Base-by-base conservation (phyloP, 2,329 filamentous ascomycete genomes). In the Gliomastix tumulicola region DNA sequence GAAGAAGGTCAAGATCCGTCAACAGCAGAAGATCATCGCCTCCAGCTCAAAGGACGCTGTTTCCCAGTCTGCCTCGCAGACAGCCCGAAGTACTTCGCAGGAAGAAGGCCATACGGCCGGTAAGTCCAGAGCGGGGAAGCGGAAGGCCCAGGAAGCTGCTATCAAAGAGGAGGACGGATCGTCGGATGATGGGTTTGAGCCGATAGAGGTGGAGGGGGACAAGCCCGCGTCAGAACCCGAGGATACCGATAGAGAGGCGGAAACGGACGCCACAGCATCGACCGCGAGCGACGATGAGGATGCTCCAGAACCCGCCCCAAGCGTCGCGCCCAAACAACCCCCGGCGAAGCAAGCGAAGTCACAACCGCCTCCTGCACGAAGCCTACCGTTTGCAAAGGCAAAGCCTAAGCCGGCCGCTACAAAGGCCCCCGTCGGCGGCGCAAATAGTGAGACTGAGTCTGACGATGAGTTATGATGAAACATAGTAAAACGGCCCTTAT, bases 1-100 rank as follows among this genome's bases (percentile, higher is more conserved):
- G 54, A 90, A 90, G 63, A 89, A 89, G 57, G 65, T 81, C 36
- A 88, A 85, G 59, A 88, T 89, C 34, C 65, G 84, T 30, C 75
- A 88, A 48, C 83, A 88, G 57, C 79, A 84, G 48, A 70, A 74
- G 27, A 58, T 84, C 16, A 58, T 88, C 18, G 56, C 62, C 4
- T 46, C 61, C 3, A 66, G 65, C 4, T 67, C n/a, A n/a, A n/a
- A n/a, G n/a, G n/a, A n/a, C n/a, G n/a, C n/a, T n/a, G n/a, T n/a
- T n/a, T n/a, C n/a, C n/a, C n/a, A n/a, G n/a, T n/a, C n/a, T n/a
- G n/a, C n/a, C n/a, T n/a, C n/a, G n/a, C n/a, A n/a, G n/a, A 54
- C 55, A 30, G 43, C 55, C 39, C n/a, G n/a, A n/a, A n/a, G n/a
- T n/a, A n/a, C n/a, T n/a, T n/a, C n/a, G n/a, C n/a, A 43, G 48